phyloP scores from a whole-genome alignment of 768 basidiomycete genomes.

The Leccinum sublutescens region DNA sequence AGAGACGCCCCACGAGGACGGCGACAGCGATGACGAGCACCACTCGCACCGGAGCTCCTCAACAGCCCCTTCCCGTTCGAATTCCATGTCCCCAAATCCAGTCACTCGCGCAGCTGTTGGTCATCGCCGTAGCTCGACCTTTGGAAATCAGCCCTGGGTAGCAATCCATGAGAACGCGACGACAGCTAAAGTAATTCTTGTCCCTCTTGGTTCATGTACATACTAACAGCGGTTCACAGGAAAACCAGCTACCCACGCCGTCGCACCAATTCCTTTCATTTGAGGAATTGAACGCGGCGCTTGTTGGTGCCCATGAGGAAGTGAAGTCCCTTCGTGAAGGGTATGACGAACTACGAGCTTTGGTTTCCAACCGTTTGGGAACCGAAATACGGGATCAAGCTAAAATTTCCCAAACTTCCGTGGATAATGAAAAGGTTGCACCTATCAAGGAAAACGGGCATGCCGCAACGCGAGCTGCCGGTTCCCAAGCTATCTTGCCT shows the following conservation, averaged over 20 bases:
- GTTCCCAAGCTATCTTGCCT: not conserved
- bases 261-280: constrained; percentile 21
- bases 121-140: constrained; percentile 26
- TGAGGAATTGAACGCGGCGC: constrained; percentile 25
- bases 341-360: constrained; percentile 25
- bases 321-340: constrained; percentile 24
- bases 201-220: not conserved
- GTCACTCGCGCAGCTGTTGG: not conserved
- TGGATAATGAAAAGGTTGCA: not conserved
- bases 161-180: constrained; percentile 9
- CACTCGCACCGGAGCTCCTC: constrained; percentile 11
- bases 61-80: constrained; percentile 8
- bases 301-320: constrained; percentile 24
- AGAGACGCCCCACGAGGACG: constrained; percentile 1
- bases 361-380: constrained; percentile 18
- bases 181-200: constrained; percentile 9
- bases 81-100: constrained; percentile 17
- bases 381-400: constrained; percentile 1
- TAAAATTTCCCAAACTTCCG: not conserved
- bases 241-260: not conserved
- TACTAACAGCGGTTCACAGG: constrained; percentile 11
- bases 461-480: not conserved
- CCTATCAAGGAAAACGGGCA: not conserved
- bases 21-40: constrained; percentile 20
- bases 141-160: constrained; percentile 18